phyloP scores from a whole-genome alignment of 1,284 basidiomycete genomes.

The Irpex lacteus region DNA sequence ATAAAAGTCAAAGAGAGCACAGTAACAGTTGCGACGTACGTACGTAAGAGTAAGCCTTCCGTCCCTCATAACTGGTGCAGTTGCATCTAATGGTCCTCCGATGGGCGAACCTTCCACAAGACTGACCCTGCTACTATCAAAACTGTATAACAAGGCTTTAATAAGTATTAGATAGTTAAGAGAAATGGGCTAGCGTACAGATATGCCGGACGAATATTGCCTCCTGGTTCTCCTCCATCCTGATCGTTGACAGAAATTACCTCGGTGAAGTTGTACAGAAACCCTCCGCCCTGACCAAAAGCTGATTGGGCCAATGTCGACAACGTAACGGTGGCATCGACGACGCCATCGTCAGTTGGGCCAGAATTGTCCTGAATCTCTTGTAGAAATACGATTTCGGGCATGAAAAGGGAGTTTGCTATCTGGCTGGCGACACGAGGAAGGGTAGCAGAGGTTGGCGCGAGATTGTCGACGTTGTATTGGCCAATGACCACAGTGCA shows the following conservation, averaged over 20 bases:
- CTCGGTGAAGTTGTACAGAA: slow-evolving; percentile 45
- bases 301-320: slow-evolving; percentile 49
- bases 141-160: slow-evolving; percentile 30
- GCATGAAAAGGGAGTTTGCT: slow-evolving; percentile 43
- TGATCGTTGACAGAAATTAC: slow-evolving; percentile 49
- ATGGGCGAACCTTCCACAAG: slow-evolving; percentile 47
- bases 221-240: slow-evolving; percentile 61
- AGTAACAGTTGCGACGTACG: slow-evolving; percentile 12
- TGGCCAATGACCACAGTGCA: slow-evolving; percentile 48
- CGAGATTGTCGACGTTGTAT: slow-evolving; percentile 63
- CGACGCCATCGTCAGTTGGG: slow-evolving; percentile 48
- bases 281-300: slow-evolving; percentile 33
- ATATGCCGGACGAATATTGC: slow-evolving; percentile 60
- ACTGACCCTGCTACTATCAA: slow-evolving; percentile 46
- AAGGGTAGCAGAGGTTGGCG: slow-evolving; percentile 45
- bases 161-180: neutral
- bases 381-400: slow-evolving; percentile 61
- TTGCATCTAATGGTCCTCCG: slow-evolving; percentile 48
- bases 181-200: slow-evolving; percentile 33
- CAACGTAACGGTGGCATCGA: slow-evolving; percentile 52
- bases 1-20: neutral
- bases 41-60: slow-evolving; percentile 48
- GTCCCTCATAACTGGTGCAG: slow-evolving; percentile 35
- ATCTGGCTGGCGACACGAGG: slow-evolving; percentile 52
- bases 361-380: slow-evolving; percentile 67